phyloP scores from a whole-genome alignment of 495 filamentous ascomycete species.

The Aspergillus ellipticus region DNA sequence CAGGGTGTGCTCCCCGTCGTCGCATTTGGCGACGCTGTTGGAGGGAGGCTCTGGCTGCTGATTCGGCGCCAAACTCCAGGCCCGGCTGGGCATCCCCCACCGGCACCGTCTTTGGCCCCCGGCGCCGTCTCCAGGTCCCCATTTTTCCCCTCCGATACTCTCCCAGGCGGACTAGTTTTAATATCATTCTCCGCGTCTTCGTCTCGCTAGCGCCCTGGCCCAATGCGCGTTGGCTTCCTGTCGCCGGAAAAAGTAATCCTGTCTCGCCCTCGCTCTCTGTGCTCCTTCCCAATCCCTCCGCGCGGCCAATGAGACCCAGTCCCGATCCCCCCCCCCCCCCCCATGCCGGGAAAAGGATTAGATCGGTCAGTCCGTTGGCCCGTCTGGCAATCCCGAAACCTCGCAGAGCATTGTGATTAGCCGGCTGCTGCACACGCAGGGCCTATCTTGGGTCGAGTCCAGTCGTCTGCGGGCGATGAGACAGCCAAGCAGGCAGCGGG shows the following conservation, averaged over 20 bases:
- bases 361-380: neutral
- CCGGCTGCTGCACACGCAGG: neutral
- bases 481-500: slow-evolving; percentile 1
- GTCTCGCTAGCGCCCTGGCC: too few relatives aligned
- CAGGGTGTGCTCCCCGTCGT: neutral
- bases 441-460: neutral
- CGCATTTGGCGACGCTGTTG: neutral
- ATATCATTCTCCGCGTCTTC: too few relatives aligned
- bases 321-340: neutral
- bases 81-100: neutral
- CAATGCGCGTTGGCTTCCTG: too few relatives aligned
- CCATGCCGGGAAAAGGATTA: neutral
- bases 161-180: too few relatives aligned
- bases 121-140: neutral
- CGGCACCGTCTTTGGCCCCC: neutral
- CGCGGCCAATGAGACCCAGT: too few relatives aligned
- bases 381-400: neutral
- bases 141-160: neutral
- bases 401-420: neutral
- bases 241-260: too few relatives aligned
- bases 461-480: neutral
- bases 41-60: neutral
- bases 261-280: too few relatives aligned
- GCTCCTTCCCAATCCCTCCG: neutral
- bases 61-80: neutral